A percentile compares a stretch with the other conserved stretches of the same genome.
Conservation (phyloP, 2,329 filamentous ascomycete species). For the Fusarium acutatum region DNA sequence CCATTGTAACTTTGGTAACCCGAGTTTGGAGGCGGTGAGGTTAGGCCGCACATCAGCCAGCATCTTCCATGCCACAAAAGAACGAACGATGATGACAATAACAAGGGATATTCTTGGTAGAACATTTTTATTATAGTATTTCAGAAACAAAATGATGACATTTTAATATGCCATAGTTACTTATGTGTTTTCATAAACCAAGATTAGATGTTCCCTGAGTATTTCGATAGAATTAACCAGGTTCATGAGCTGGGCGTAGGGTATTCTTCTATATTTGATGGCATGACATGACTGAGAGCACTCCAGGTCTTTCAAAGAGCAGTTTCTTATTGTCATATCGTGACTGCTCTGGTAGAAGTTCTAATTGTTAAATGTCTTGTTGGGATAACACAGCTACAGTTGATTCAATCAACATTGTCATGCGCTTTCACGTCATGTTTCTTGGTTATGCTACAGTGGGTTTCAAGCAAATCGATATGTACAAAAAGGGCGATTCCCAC, state of each 20-base stretch:
- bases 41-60: neutral
- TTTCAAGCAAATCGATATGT: neutral
- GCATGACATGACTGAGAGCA: neutral
- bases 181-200: neutral
- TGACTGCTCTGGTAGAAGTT: neutral
- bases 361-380: neutral
- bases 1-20: neutral
- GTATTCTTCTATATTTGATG: neutral
- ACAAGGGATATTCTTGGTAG: neutral
- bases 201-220: neutral
- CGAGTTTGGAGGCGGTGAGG: constrained; percentile 13
- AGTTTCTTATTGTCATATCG: neutral
- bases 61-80: neutral
- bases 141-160: neutral
- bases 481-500: constrained; percentile 10
- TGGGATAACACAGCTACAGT: neutral
- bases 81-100: neutral
- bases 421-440: constrained; percentile 32
- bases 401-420: neutral
- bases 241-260: neutral
- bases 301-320: neutral
- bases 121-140: no score
- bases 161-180: neutral
- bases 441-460: constrained; percentile 25
- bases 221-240: no score